Base-by-base conservation (phyloP, 176 grass and related monocot genomes). In the Eragrostis curvula region DNA sequence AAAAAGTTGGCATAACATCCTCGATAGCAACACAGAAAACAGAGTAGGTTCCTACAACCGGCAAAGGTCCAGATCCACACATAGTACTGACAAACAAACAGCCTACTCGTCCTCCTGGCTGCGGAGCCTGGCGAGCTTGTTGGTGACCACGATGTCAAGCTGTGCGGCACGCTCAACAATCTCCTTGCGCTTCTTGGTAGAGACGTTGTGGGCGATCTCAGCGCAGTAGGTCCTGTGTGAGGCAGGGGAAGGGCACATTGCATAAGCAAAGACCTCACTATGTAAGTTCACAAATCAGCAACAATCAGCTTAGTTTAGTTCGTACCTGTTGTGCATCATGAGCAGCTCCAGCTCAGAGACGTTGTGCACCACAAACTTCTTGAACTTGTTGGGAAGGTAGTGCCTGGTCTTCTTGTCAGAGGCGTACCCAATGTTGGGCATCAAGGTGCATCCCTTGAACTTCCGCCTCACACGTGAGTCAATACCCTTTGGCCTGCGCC, bases 401-500 rank as follows among this genome's bases (percentile, higher is more conserved):
- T 97, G 94, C 55, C 94, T 87, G 41, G 94, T 97, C 78, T 75
- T 81, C 83, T 97, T 97, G 81, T 93, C 94, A 51, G 91, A 93
- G n/a, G 88, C 90, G 0, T 97, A 94, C 0, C 94, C 94, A 78
- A 94, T 97, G 64, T 97, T 97, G 70, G 94, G 94, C 94, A 94
- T 94, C 80, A 97, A 89, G 29, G 89, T 94, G 57, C 50, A 64
- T 83, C 94, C 91, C 84, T 97, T 97, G 87, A 97, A 94, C 91
- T 97, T 97, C 68, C 91, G 83, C 75, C 91, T 90, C 30, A 97
- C 94, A 52, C 91, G 85, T 15, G 94, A 97, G 68, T 97, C 94
- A 60, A 97, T 97, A 91, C 94, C 94, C 88, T 97, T 97, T 16
- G 94, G 94, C 90, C 94, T 89, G 57, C 94, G 86, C 90, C 94